These are phyloP conservation scores for Diaporthe helianthi DNA, from an alignment of 2,329 filamentous ascomycete species.

Conservation along the genomic window DNA sequence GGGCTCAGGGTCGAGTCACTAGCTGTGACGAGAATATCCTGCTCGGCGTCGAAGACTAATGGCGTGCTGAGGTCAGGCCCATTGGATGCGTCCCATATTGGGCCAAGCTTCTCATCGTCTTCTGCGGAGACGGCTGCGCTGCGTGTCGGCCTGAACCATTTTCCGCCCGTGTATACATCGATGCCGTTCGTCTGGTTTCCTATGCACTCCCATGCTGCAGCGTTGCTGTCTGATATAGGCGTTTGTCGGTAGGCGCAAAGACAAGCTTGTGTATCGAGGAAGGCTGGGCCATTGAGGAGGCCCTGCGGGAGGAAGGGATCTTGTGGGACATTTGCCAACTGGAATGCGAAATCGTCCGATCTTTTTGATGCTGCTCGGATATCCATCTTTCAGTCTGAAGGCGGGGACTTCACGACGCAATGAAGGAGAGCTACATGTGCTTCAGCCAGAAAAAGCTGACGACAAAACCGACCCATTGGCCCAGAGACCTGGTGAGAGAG, in stretches of 20 bases:
- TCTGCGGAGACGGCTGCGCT: conserved; percentile 36
- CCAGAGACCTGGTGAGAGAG: background rate
- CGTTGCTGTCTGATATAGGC: conserved; percentile 36
- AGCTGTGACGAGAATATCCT: conserved; percentile 39
- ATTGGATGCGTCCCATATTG: conserved; percentile 48
- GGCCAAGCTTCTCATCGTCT: conserved; percentile 29
- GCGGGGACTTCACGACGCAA: background rate
- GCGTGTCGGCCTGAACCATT: conserved; percentile 49
- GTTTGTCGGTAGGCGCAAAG: conserved; percentile 46
- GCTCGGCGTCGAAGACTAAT: conserved; percentile 41
- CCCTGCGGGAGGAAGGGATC: conserved; percentile 48
- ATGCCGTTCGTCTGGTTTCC: conserved; percentile 51
- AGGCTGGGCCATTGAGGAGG: conserved; percentile 44
- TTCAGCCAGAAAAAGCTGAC: background rate
- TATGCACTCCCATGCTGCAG: conserved; percentile 51
- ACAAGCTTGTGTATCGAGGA: conserved; percentile 50
- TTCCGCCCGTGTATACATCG: conserved; percentile 47
- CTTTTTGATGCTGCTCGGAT: background rate
- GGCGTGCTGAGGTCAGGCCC: conserved; percentile 43
- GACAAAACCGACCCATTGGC: background rate
- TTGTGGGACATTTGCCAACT: conserved; percentile 37
- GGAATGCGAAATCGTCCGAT: background rate
- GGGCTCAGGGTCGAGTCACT: conserved; percentile 41
- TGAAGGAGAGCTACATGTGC: background rate
- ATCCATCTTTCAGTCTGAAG: background rate